phyloP scores from a whole-genome alignment of 768 basidiomycete species.

The Collybia nuda region DNA sequence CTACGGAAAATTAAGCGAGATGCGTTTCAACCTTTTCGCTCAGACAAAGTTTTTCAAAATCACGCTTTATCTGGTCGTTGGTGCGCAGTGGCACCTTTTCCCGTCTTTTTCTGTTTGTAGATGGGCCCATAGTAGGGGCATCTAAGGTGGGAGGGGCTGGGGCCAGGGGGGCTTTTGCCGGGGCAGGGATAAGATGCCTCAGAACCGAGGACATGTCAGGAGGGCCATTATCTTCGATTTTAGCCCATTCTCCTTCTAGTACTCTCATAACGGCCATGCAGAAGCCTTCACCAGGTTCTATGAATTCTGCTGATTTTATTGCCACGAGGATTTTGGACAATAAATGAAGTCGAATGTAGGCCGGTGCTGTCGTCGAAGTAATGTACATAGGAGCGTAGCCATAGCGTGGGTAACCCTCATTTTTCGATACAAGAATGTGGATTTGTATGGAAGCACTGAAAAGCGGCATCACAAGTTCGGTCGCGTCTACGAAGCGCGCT shows the following conservation, averaged over 20 bases:
- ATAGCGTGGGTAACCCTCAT: conserved; percentile 41
- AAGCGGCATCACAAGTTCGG: conserved; percentile 58
- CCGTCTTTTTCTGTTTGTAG: conserved; percentile 9
- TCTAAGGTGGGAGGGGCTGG: conserved; percentile 5
- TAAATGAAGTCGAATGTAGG: conserved; percentile 86
- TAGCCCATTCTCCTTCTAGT: conserved; percentile 70
- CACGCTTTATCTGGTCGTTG: conserved; percentile 47
- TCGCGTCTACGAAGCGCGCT: conserved; percentile 43
- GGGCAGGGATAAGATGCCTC: conserved; percentile 48
- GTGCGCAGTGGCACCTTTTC: conserved; percentile 30
- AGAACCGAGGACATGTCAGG: conserved; percentile 75
- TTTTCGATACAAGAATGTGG: conserved; percentile 58
- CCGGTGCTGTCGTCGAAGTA: conserved; percentile 63
- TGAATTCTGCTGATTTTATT: conserved; percentile 51
- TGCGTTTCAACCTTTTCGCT: conserved; percentile 33
- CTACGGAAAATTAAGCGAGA: not conserved
- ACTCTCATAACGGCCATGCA: conserved; percentile 68
- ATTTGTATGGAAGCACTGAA: conserved; percentile 66
- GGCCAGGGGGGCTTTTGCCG: conserved; percentile 5
- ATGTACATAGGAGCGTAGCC: conserved; percentile 72
- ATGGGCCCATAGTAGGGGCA: not conserved
- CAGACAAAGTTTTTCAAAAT: conserved; percentile 47
- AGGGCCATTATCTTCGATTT: conserved; percentile 66
- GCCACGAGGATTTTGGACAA: conserved; percentile 60
- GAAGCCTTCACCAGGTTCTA: conserved; percentile 71